Base-by-base conservation (phyloP, 2,329 filamentous ascomycete genomes). In the Epichloe glyceriae region DNA sequence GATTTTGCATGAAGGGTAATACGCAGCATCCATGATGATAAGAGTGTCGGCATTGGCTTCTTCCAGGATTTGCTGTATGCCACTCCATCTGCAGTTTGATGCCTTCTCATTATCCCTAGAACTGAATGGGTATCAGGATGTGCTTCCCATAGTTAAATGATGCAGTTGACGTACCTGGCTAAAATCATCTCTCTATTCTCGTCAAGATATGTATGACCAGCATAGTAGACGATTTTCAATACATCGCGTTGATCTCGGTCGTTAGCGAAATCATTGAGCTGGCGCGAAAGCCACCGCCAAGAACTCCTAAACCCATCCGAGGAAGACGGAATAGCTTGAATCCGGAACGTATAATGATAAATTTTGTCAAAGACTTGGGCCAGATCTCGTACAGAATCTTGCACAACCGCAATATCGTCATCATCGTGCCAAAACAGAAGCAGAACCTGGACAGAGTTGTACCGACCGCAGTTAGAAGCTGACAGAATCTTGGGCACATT, bases 171-270 rank as follows among this genome's bases (percentile, higher is more conserved):
- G 53, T 62, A 79, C 78, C 76, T 80, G 42, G 76, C 70, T 40
- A 81, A 65, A 34, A 79, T 69, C 74, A 80, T 79, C 55, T 80
- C 74, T 43, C 75, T 68, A 50, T 79, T 73, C 6, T 67, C 69
- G 55, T 80, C 74, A 26, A 80, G 64, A 56, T 73, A 76, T 40
- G 72, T 78, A 51, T 75, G 69, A 6, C 78, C 78, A 14, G 70
- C 73, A 57, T 81, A 81, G 59, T 78, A 80, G 45, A 81, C 70
- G 50, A 81, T 73, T 58, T 80, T 80, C 51, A 81, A 61, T 19
- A 75, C 71, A 56, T 80, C 76, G 40, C 77, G 72, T 48, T 73
- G 70, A 54, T 80, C 75, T 39, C 69, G 68, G 26, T 73, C 70
- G 50, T 75, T 74, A 45, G 75, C 69, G 60, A 80, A 80, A 40